Percentiles rank a stretch among this genome's conserved stretches.
These are phyloP conservation scores for Penicillium maclennaniae DNA, from an alignment of 495 filamentous ascomycete species.

Conservation along the genomic window DNA sequence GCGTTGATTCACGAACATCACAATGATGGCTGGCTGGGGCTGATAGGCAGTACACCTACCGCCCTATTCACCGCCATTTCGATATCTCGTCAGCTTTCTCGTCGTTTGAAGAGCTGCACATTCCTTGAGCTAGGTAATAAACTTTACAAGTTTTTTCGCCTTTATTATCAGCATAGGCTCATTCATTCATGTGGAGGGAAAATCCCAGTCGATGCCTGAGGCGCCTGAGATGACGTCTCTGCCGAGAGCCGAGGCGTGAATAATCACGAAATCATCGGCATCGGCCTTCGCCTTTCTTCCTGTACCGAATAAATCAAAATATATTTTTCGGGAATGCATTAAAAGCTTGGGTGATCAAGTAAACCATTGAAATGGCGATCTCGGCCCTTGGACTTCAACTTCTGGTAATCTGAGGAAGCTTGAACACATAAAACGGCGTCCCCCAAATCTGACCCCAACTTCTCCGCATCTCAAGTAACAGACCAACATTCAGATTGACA, in stretches of 20 bases:
- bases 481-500: not conserved
- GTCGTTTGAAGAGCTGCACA: not conserved
- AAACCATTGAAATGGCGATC: constrained; percentile 9
- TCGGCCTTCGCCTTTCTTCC: not conserved
- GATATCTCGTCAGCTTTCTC: not conserved
- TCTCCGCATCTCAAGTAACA: not conserved
- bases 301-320: not conserved
- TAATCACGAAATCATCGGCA: constrained; percentile 19
- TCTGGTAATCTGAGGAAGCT: not conserved
- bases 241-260: constrained; percentile 16
- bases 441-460: not conserved
- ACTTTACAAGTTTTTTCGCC: not conserved
- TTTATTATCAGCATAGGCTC: not conserved
- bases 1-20: not conserved
- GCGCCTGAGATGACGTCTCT: not conserved
- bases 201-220: constrained; percentile 1
- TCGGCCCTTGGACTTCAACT: not conserved
- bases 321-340: not conserved
- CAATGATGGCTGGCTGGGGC: constrained; percentile 6
- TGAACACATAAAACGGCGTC: not conserved
- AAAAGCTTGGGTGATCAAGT: not conserved
- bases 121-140: not conserved
- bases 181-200: not conserved
- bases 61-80: constrained; percentile 2
- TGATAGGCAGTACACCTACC: constrained; percentile 7